A percentile compares a stretch with the other conserved stretches of the same genome.
Conservation (phyloP, 2,329 filamentous ascomycete genomes). For the Aspergillus sclerotialis region DNA sequence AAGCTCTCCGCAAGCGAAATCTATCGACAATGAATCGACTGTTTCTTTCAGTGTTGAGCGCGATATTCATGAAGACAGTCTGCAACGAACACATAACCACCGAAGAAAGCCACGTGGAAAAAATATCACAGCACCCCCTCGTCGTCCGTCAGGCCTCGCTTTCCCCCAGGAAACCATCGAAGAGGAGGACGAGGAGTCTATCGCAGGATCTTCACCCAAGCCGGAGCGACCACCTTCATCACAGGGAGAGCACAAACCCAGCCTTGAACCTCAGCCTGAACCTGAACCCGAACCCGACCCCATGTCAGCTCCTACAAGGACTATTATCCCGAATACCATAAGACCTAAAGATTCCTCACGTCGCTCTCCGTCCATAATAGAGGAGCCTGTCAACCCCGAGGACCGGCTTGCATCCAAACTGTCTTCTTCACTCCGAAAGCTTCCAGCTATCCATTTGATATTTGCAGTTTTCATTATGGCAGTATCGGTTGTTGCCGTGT, state of each 20-base stretch:
- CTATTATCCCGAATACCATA: constrained; percentile 14
- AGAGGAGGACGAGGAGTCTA: constrained; percentile 21
- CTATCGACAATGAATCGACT: constrained; percentile 26
- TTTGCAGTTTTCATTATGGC: constrained; percentile 8
- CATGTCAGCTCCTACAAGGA: constrained; percentile 15
- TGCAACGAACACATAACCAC: constrained; percentile 23
- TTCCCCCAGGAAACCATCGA: constrained; percentile 20
- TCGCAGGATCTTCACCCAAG: neutral
- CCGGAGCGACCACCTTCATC: neutral
- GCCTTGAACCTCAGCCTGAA: constrained; percentile 2
- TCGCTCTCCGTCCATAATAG: neutral
- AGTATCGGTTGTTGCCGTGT: constrained; percentile 8
- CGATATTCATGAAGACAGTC: constrained; percentile 27
- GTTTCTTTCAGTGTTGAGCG: constrained; percentile 30
- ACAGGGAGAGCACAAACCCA: constrained; percentile 2
- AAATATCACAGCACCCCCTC: constrained; percentile 30
- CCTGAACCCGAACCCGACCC: constrained; percentile 1
- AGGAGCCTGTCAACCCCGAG: constrained; percentile 1
- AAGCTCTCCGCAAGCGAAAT: constrained; percentile 16
- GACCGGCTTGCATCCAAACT: neutral
- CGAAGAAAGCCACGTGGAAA: constrained; percentile 16
- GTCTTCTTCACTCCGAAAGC: neutral
- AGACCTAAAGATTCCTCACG: constrained; percentile 4
- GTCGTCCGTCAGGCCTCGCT: constrained; percentile 26
- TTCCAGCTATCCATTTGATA: constrained; percentile 1